Conservation (phyloP, 805 yeast species). For the Priceomyces castillae region DNA sequence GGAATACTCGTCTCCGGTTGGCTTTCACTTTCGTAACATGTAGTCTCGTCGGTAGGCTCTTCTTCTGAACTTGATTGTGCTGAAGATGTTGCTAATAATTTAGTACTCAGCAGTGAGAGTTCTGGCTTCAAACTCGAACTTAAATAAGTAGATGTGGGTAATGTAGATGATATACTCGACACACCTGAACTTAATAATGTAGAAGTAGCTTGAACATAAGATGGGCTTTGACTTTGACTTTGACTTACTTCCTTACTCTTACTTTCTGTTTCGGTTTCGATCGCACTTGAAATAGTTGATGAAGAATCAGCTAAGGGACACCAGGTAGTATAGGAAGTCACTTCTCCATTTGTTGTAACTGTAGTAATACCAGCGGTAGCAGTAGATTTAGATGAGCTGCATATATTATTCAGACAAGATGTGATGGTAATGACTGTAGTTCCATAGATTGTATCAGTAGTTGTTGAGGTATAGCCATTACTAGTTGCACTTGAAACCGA, state of each 20-base stretch:
- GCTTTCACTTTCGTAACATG: neutral
- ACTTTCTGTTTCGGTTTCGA: slow-evolving; percentile 19
- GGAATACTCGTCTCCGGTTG: no score
- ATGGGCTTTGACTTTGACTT: no score
- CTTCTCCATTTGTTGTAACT: slow-evolving; percentile 15
- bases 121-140: no score
- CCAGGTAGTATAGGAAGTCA: slow-evolving; percentile 31
- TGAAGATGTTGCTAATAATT: slow-evolving; percentile 6
- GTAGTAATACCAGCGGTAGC: slow-evolving; percentile 11
- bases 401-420: slow-evolving; percentile 15
- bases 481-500: neutral
- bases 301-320: slow-evolving; percentile 15
- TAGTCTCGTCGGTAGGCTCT: neutral
- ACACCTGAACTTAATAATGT: no score
- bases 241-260: no score
- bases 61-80: slow-evolving; percentile 4
- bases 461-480: neutral
- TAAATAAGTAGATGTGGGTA: no score
- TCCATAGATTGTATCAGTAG: neutral
- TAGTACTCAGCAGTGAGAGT: no score
- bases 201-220: no score
- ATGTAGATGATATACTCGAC: no score
- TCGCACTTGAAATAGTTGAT: slow-evolving; percentile 12
- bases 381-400: slow-evolving; percentile 18
- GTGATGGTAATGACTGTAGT: slow-evolving; percentile 16